Percentiles rank a stretch among this genome's conserved stretches.
Conservation (phyloP, 495 filamentous ascomycete species). For the Tuber borchii region DNA sequence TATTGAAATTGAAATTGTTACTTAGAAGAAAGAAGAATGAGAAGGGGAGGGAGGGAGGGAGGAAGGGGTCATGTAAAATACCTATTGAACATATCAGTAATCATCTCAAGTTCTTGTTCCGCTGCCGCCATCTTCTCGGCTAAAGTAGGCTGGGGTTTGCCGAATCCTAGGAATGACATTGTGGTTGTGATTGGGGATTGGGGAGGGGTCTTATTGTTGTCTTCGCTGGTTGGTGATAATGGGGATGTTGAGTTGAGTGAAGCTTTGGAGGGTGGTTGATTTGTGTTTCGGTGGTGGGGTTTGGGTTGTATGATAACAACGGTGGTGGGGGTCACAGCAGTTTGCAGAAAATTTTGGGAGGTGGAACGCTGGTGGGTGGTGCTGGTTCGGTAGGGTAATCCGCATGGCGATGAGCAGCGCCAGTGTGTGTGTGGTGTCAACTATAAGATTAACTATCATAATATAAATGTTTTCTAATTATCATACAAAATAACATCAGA, state of each 20-base stretch:
- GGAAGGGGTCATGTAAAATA: conserved; percentile 43
- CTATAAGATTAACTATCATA: no score
- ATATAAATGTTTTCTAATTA: no score
- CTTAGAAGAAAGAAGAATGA: conserved; percentile 8
- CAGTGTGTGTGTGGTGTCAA: no score
- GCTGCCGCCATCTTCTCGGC: conserved; percentile 92
- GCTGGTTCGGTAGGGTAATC: no score
- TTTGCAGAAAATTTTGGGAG: no score
- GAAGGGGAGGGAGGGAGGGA: neutral
- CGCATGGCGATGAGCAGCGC: no score
- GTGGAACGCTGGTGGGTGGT: no score
- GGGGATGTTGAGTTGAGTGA: neutral
- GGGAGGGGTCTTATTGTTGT: neutral
- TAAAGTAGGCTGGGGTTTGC: conserved; percentile 75
- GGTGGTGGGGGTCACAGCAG: no score
- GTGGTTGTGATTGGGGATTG: neutral
- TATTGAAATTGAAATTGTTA: neutral
- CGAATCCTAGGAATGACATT: conserved; percentile 91
- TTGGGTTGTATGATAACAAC: neutral
- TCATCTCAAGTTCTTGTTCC: conserved; percentile 88
- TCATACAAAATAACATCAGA: no score
- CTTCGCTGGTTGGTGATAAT: conserved; percentile 16
- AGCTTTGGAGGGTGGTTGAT: neutral
- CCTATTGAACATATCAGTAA: conserved; percentile 95
- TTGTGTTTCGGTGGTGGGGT: conserved; percentile 7